Percentiles rank a stretch among this genome's conserved stretches.
Conservation (phyloP, 805 yeast genomes). For the Peterozyma xylosa region DNA sequence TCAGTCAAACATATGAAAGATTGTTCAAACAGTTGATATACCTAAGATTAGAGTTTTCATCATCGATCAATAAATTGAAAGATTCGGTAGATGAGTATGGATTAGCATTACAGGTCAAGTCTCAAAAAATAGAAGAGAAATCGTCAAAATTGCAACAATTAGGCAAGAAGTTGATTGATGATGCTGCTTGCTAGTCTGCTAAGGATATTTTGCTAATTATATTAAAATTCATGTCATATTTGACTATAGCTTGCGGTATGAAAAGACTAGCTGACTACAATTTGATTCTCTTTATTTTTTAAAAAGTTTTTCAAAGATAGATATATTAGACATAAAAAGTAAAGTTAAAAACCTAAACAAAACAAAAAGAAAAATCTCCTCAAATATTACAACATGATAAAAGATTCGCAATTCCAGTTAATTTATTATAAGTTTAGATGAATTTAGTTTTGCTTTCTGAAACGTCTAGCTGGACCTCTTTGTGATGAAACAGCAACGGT, state of each 20-base stretch:
- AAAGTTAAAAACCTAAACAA: not conserved
- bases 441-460: slow-evolving; percentile 78
- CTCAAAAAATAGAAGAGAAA: slow-evolving; percentile 24
- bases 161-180: slow-evolving; percentile 30
- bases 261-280: not conserved
- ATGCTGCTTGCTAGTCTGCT: slow-evolving; percentile 7
- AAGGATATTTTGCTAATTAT: not conserved
- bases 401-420: slow-evolving; percentile 8
- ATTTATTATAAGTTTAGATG: slow-evolving; percentile 9
- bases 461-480: slow-evolving; percentile 83
- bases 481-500: slow-evolving; percentile 84
- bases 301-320: slow-evolving; percentile 2
- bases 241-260: not conserved
- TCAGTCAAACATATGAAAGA: slow-evolving; percentile 24
- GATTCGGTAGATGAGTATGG: slow-evolving; percentile 28
- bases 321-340: not conserved
- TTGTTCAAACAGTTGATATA: slow-evolving; percentile 27
- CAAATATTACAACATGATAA: not conserved
- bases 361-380: not conserved
- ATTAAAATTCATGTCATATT: not conserved
- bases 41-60: slow-evolving; percentile 13
- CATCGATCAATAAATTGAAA: slow-evolving; percentile 24
- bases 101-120: slow-evolving; percentile 22
- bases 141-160: slow-evolving; percentile 28
- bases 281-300: not conserved